A percentile compares a stretch with the other conserved stretches of the same genome.
phyloP scores from a whole-genome alignment of 1,139 yeast genomes.

The Blastobotrys apis region DNA sequence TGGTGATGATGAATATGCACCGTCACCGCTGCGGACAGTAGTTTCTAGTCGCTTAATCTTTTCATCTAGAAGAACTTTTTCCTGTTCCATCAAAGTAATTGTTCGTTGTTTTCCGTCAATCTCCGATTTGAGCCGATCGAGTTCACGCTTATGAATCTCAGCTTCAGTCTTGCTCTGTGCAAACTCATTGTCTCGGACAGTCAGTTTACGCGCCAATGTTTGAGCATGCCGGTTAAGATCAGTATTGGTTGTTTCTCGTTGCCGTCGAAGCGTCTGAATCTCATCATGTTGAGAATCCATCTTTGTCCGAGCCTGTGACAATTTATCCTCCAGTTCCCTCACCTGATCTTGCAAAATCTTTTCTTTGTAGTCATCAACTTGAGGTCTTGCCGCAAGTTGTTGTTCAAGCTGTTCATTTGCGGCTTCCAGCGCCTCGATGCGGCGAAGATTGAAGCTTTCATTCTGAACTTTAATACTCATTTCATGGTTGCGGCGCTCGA shows the following conservation, averaged over 20 bases:
- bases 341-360: not conserved
- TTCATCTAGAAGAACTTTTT: not conserved
- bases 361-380: not conserved
- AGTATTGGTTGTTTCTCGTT: not conserved
- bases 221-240: constrained; percentile 7
- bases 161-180: not conserved
- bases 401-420: not conserved
- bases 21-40: not conserved
- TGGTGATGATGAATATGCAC: not conserved
- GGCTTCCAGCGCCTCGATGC: not conserved
- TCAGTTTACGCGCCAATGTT: constrained; percentile 1
- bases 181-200: not conserved
- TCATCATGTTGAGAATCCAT: not conserved
- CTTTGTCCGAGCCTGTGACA: not conserved
- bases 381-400: not conserved
- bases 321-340: not conserved
- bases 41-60: not conserved
- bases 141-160: not conserved
- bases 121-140: not conserved
- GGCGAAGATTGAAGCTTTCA: not conserved
- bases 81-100: not conserved
- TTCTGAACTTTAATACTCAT: not conserved
- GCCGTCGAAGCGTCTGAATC: constrained; percentile 1
- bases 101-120: not conserved
- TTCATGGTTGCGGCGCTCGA: not conserved